phyloP scores from a whole-genome alignment of 495 filamentous ascomycete genomes.

The Penicillium steckii region DNA sequence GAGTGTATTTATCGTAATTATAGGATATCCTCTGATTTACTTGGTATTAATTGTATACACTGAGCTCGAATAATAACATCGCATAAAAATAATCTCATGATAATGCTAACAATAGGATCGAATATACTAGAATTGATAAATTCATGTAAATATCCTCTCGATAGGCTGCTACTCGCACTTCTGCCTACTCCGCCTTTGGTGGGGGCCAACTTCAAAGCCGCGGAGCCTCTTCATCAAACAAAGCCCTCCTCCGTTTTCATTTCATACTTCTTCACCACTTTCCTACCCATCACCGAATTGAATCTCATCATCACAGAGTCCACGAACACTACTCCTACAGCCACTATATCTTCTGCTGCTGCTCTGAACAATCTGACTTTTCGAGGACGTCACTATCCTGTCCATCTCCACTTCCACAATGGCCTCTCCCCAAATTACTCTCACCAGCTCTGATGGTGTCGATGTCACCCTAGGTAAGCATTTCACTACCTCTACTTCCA shows the following conservation, averaged over 20 bases:
- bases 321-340: too few species aligned
- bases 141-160: too few species aligned
- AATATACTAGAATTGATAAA: background rate
- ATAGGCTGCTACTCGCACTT: background rate
- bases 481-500: conserved; percentile 11
- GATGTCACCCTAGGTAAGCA: conserved; percentile 56
- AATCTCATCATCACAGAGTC: too few species aligned
- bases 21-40: too few species aligned
- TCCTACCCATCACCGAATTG: background rate
- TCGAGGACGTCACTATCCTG: background rate
- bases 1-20: too few species aligned
- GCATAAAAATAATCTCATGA: background rate
- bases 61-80: background rate
- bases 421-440: conserved; percentile 37
- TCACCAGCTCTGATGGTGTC: conserved; percentile 58
- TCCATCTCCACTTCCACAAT: conserved; percentile 1
- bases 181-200: background rate
- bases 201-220: background rate
- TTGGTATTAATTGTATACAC: too few species aligned
- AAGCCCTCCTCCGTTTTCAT: background rate
- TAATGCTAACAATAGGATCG: background rate
- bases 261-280: background rate
- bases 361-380: too few species aligned
- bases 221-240: background rate
- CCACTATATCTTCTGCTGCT: too few species aligned